Evolutionary conservation across 2,329 filamentous ascomycete genomes (phyloP).

Genomic region (Cryphonectria naterciae): DNA sequence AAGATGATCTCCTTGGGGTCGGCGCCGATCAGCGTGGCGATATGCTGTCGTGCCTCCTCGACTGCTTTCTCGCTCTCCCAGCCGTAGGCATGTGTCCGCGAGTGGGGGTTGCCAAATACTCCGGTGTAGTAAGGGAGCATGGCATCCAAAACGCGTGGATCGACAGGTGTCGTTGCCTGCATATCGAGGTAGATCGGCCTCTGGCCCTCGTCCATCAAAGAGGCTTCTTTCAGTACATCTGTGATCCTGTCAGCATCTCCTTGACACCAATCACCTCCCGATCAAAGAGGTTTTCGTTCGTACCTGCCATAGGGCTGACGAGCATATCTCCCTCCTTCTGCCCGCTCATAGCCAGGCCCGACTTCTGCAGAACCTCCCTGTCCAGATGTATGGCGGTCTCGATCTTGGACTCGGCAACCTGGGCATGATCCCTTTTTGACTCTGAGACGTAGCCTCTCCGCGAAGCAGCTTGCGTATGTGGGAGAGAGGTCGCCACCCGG

Average conservation of each 20-base stretch:
- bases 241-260: slow-evolving; percentile 21
- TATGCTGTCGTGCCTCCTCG: slow-evolving; percentile 80
- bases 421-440: slow-evolving; percentile 77
- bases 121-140: slow-evolving; percentile 96
- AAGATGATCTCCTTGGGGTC: slow-evolving; percentile 99
- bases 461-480: slow-evolving; percentile 35
- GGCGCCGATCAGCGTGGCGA: slow-evolving; percentile 87
- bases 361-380: slow-evolving; percentile 76
- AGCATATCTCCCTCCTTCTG: slow-evolving; percentile 64
- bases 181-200: slow-evolving; percentile 97
- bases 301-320: slow-evolving; percentile 79
- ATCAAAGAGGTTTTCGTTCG: slow-evolving; percentile 18
- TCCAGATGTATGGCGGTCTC: slow-evolving; percentile 86
- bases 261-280: neutral
- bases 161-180: slow-evolving; percentile 94
- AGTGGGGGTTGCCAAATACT: slow-evolving; percentile 96
- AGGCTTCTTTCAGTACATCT: slow-evolving; percentile 88
- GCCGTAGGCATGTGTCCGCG: slow-evolving; percentile 94
- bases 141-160: slow-evolving; percentile 90
- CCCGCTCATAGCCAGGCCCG: slow-evolving; percentile 58
- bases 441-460: slow-evolving; percentile 79
- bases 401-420: slow-evolving; percentile 80
- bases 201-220: slow-evolving; percentile 88
- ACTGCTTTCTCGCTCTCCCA: slow-evolving; percentile 98
- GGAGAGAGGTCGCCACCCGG: slow-evolving; percentile 39